These are phyloP conservation scores for Umbellularia californica DNA, from an alignment of 164 flowering plant genomes.

Conservation along the genomic window DNA sequence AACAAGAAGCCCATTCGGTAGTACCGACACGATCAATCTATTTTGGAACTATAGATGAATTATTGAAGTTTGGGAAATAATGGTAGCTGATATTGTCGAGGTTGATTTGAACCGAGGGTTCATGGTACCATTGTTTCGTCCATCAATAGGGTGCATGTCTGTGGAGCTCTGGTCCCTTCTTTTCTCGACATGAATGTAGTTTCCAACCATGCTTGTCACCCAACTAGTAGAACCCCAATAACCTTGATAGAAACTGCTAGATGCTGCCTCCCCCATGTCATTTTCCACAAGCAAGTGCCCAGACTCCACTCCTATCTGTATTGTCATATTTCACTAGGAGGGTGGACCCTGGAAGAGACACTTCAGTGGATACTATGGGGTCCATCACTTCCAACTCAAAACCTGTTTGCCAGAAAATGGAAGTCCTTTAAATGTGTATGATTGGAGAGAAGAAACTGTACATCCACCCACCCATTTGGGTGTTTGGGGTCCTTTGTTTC, in stretches of 20 bases:
- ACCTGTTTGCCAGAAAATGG: background rate
- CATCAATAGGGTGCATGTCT: constrained; percentile 24
- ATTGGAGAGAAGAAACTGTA: background rate
- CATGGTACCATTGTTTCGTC: constrained; percentile 17
- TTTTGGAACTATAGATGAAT: too few species aligned
- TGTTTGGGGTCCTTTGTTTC: background rate
- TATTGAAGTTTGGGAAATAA: too few species aligned
- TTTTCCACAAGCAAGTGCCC: constrained; percentile 22
- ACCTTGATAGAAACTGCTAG: constrained; percentile 22
- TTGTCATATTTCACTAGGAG: background rate
- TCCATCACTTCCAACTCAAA: background rate
- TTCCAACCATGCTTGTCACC: constrained; percentile 34
- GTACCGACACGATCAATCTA: too few species aligned
- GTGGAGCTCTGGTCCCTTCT: constrained; percentile 29
- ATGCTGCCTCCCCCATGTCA: constrained; percentile 18
- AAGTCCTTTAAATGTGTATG: background rate
- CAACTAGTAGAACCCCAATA: constrained; percentile 23
- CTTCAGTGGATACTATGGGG: background rate
- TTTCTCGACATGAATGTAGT: constrained; percentile 30
- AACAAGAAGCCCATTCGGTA: too few species aligned
- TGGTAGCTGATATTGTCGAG: too few species aligned
- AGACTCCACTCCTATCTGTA: constrained; percentile 7
- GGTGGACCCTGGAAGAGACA: background rate
- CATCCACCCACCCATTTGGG: background rate
- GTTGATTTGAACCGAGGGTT: constrained; percentile 3